Base-by-base conservation (phyloP, 768 basidiomycete species). In the Lentinus brumalis region DNA sequence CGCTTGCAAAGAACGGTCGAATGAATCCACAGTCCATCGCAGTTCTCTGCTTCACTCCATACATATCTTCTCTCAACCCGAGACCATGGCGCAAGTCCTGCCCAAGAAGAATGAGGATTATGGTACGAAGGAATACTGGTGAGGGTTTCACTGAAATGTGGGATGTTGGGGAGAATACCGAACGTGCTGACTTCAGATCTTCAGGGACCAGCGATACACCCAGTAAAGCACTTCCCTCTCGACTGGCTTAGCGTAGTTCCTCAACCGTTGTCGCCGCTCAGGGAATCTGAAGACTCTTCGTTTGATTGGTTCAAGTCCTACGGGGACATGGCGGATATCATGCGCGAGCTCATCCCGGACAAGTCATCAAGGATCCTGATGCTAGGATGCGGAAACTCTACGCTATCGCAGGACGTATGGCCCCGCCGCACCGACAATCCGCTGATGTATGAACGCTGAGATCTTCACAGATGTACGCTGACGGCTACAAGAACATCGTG, bases 241-340 rank as follows among this genome's bases (percentile, higher is more conserved):
- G 52, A 35, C 40, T 14, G 44, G 16, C 29, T 31, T 39, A 40
- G 41, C 11, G 16, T 47, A 11, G 31, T 11, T 30, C 5, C 16
- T 40, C 45, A 40, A 52, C 58, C 29, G 26, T 42, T 30, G 52
- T 29, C 44, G 42, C 29, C n/a, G 52, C 41, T 60, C 66, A 91
- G 89, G 67, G 86, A 89, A 72, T 69, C 78, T 5, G 76, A 80
- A 16, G 83, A 84, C n/a, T 75, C 75, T 4, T 77, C 82, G 6
- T 93, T 90, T 63, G 92, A 94, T 74, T 94, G 92, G 92, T 93
- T 93, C 78, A 93, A 92, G 71, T 85, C 86, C 9, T 94, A 93
- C 67, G 71, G 73, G 2, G 91, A 94, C 58, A 77, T 94, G n/a
- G 81, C 86, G 7, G 73, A 80, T 50, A 73, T 87, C 18, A 72